Evolutionary conservation across 495 filamentous ascomycete species (phyloP).

Genomic region (Xylaria longipes): DNA sequence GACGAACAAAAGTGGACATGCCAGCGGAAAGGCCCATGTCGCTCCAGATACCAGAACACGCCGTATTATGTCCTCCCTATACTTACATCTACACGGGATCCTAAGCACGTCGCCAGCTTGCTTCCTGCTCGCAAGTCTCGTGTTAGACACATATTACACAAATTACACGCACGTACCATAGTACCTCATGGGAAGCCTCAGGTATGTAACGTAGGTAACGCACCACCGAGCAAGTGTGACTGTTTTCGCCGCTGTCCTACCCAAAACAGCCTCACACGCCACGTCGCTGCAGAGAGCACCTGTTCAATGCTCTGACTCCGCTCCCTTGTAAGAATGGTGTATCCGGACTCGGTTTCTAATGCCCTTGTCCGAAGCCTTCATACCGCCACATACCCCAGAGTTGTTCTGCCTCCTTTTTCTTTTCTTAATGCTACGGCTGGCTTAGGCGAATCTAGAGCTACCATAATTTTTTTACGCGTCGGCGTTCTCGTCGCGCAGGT

Average conservation of each 20-base stretch:
- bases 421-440: background rate
- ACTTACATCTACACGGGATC: background rate
- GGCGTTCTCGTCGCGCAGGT: conserved; percentile 13
- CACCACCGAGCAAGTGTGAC: conserved; percentile 6
- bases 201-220: background rate
- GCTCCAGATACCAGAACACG: background rate
- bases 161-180: conserved; percentile 3
- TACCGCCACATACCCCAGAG: background rate
- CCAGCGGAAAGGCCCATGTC: background rate
- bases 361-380: background rate
- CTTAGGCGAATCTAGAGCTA: background rate
- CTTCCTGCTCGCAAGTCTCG: conserved; percentile 4
- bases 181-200: background rate
- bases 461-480: conserved; percentile 13
- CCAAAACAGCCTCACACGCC: conserved; percentile 13
- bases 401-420: background rate
- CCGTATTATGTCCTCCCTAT: background rate
- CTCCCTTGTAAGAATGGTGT: background rate
- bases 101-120: conserved; percentile 11
- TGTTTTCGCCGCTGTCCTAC: conserved; percentile 1
- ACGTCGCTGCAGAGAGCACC: background rate
- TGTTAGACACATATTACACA: background rate
- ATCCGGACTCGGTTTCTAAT: background rate
- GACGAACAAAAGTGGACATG: conserved; percentile 13
- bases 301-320: background rate